Evolutionary conservation across 805 yeast species (phyloP).

Genomic region (Lachancea sp.): DNA sequence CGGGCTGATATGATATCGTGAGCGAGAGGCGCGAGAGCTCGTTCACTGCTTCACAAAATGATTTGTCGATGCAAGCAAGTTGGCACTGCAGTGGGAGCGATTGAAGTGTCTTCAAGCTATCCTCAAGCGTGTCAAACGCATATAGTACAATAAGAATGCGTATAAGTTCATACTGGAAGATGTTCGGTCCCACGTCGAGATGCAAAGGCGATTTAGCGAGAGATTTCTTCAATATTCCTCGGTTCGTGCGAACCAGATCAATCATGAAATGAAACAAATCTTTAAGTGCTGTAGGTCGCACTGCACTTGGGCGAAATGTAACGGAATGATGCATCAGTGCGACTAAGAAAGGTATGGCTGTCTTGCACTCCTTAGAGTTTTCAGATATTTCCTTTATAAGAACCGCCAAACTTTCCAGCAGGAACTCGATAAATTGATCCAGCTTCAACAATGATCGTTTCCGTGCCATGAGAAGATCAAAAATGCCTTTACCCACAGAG

Average conservation of each 20-base stretch:
- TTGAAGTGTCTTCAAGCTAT: conserved; percentile 30
- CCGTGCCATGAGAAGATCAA: conserved; percentile 12
- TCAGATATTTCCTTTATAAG: conserved; percentile 27
- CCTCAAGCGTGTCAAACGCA: conserved; percentile 53
- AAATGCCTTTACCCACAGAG: conserved; percentile 24
- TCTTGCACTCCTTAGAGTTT: conserved; percentile 19
- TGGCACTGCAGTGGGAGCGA: conserved; percentile 13
- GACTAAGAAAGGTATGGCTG: conserved; percentile 51
- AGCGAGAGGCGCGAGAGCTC: conserved; percentile 35
- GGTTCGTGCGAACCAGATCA: conserved; percentile 23
- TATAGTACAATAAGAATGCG: conserved; percentile 46
- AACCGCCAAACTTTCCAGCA: conserved; percentile 23
- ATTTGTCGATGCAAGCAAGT: conserved; percentile 18
- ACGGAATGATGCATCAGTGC: conserved; percentile 51
- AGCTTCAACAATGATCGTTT: conserved; percentile 14
- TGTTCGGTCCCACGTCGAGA: conserved; percentile 27
- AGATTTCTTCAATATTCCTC: conserved; percentile 23
- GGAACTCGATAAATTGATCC: conserved; percentile 22
- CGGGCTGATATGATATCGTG: conserved; percentile 43
- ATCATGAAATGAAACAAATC: conserved; percentile 25
- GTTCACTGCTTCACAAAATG: conserved; percentile 25
- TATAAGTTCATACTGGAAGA: conserved; percentile 41
- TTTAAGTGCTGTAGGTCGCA: conserved; percentile 35
- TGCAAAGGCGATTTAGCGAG: conserved; percentile 14
- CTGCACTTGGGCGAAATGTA: conserved; percentile 58